A percentile compares a stretch with the other conserved stretches of the same genome.
Conservation (phyloP, 2,329 filamentous ascomycete genomes). For the Stachybotrys elegans region DNA sequence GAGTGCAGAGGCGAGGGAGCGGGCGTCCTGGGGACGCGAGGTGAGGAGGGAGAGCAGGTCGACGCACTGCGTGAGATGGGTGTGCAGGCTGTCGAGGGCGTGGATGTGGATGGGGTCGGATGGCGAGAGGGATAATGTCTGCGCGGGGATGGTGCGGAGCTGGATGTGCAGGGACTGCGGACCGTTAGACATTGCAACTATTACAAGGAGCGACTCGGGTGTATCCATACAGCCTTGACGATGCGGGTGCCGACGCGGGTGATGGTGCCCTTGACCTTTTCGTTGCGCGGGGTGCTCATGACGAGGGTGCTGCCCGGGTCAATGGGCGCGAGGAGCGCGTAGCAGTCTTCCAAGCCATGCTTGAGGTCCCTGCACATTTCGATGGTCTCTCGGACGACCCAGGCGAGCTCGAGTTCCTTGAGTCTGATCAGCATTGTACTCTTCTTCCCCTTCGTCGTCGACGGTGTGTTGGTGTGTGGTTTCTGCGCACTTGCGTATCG, state of each 20-base stretch:
- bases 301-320: constrained; percentile 87
- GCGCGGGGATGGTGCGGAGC: constrained; percentile 59
- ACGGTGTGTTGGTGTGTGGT: not conserved
- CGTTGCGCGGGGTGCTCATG: constrained; percentile 79
- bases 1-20: constrained; percentile 51
- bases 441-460: not conserved
- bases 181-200: too few relatives aligned
- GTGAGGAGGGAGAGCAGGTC: constrained; percentile 77
- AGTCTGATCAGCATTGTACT: constrained; percentile 21
- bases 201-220: too few relatives aligned
- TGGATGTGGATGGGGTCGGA: constrained; percentile 53
- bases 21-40: constrained; percentile 53
- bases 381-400: constrained; percentile 48
- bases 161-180: constrained; percentile 69
- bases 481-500: constrained; percentile 42
- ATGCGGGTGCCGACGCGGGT: constrained; percentile 88
- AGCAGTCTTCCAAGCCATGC: constrained; percentile 79
- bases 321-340: constrained; percentile 75
- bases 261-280: constrained; percentile 86
- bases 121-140: constrained; percentile 44
- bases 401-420: constrained; percentile 48
- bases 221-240: constrained; percentile 75
- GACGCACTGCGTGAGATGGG: constrained; percentile 76
- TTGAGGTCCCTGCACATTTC: constrained; percentile 45
- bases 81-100: constrained; percentile 66